These are phyloP conservation scores for Malus fusca DNA, from an alignment of 306 rosid species.

Conservation along the genomic window DNA sequence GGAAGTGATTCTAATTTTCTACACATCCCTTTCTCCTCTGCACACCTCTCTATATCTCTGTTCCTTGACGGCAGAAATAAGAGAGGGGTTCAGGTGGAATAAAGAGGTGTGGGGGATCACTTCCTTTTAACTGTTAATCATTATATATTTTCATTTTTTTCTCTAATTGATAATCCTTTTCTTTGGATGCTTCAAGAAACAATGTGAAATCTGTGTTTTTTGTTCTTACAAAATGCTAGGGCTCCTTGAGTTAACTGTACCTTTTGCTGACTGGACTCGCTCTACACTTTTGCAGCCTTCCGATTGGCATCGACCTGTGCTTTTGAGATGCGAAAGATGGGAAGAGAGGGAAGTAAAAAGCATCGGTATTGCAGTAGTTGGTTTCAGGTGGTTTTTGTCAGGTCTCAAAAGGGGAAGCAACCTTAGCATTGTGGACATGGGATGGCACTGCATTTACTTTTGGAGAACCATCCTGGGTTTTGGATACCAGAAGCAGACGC, in stretches of 20 bases:
- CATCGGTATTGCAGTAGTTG: slow-evolving; percentile 66
- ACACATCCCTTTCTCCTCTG: too few relatives aligned
- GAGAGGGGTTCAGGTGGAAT: too few relatives aligned
- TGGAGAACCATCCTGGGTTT: slow-evolving; percentile 81
- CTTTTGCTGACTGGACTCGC: not conserved
- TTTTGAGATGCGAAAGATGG: slow-evolving; percentile 52
- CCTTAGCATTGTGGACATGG: slow-evolving; percentile 50
- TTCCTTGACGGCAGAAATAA: too few relatives aligned
- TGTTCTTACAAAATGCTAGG: not conserved
- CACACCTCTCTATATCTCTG: too few relatives aligned
- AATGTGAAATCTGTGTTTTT: not conserved
- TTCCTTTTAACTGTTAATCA: too few relatives aligned
- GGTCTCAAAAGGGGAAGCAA: slow-evolving; percentile 85
- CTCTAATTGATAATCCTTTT: not conserved
- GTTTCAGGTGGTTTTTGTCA: slow-evolving; percentile 72
- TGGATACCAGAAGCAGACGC: slow-evolving; percentile 78
- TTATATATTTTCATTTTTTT: not conserved
- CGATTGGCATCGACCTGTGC: slow-evolving; percentile 44
- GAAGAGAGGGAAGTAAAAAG: slow-evolving; percentile 65
- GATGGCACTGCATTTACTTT: slow-evolving; percentile 66
- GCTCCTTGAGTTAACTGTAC: not conserved
- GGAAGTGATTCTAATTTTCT: too few relatives aligned
- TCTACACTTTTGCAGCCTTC: slow-evolving; percentile 48
- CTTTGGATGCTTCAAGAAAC: not conserved
- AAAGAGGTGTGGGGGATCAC: too few relatives aligned